Percentiles rank a stretch among this genome's conserved stretches.
Conservation (phyloP, 2,329 filamentous ascomycete species). For the Penicillium glabrum region DNA sequence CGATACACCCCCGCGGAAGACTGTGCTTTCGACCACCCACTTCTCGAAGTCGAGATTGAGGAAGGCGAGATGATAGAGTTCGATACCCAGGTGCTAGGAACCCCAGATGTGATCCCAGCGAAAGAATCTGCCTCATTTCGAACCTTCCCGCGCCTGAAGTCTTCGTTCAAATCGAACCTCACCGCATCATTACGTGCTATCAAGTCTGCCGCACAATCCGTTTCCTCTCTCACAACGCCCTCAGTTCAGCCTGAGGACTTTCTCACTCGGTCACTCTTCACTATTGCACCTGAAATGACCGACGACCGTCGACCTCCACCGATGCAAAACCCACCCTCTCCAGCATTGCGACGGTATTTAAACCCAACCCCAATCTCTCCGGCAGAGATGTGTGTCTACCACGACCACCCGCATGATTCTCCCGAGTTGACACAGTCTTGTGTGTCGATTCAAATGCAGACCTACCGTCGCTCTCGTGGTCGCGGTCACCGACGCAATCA, state of each 20-base stretch:
- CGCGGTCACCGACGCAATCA: slow-evolving; percentile 28
- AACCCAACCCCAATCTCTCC: slow-evolving; percentile 55
- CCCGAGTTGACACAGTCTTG: slow-evolving; percentile 33
- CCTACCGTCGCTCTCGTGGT: slow-evolving; percentile 49
- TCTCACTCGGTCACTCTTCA: slow-evolving; percentile 58
- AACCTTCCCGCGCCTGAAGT: slow-evolving; percentile 43
- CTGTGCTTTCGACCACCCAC: slow-evolving; percentile 58
- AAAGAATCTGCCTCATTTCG: slow-evolving; percentile 29
- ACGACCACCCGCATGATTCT: slow-evolving; percentile 39
- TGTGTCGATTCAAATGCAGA: slow-evolving; percentile 64
- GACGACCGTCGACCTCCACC: slow-evolving; percentile 61
- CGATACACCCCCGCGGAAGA: slow-evolving; percentile 55
- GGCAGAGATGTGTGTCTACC: slow-evolving; percentile 46
- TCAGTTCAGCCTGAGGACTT: slow-evolving; percentile 58
- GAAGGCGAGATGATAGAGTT: slow-evolving; percentile 20
- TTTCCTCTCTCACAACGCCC: slow-evolving; percentile 58
- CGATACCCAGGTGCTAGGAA: slow-evolving; percentile 14
- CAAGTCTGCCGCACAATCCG: slow-evolving; percentile 60
- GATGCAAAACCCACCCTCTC: slow-evolving; percentile 54
- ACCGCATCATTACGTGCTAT: slow-evolving; percentile 63
- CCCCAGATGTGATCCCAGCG: slow-evolving; percentile 9
- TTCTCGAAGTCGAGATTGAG: slow-evolving; percentile 44
- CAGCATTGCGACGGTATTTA: slow-evolving; percentile 60
- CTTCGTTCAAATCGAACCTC: slow-evolving; percentile 62
- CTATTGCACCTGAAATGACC: slow-evolving; percentile 57